A percentile compares a stretch with the other conserved stretches of the same genome.
phyloP scores from a whole-genome alignment of 1,284 basidiomycete species.

The Marasmius sp. region DNA sequence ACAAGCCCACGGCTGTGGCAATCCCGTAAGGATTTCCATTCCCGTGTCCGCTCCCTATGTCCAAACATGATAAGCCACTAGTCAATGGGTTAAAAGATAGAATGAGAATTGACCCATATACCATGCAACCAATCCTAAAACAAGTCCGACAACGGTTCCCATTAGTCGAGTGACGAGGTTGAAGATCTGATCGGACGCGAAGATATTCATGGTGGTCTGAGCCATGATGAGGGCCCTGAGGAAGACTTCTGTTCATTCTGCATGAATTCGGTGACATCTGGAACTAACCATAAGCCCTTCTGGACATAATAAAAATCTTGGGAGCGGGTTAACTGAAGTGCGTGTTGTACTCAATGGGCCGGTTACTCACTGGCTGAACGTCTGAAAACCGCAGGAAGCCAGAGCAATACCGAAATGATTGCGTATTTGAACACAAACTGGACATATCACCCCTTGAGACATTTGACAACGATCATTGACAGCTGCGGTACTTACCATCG shows the following conservation, averaged over 20 bases:
- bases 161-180: constrained; percentile 48
- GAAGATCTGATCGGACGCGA: constrained; percentile 61
- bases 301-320: constrained; percentile 43
- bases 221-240: constrained; percentile 67
- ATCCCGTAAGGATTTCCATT: constrained; percentile 60
- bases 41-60: constrained; percentile 49
- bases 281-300: constrained; percentile 41
- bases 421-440: constrained; percentile 61
- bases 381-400: constrained; percentile 51
- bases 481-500: constrained; percentile 32
- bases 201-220: constrained; percentile 62
- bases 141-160: constrained; percentile 45
- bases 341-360: neutral
- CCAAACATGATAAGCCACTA: neutral
- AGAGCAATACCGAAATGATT: constrained; percentile 53
- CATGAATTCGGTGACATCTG: neutral
- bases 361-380: constrained; percentile 41
- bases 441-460: neutral
- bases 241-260: neutral
- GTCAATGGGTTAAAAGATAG: neutral
- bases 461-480: neutral
- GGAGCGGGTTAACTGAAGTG: neutral
- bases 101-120: constrained; percentile 41
- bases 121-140: constrained; percentile 58
- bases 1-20: constrained; percentile 50